Percentiles rank a stretch among this genome's conserved stretches.
These are phyloP conservation scores for Starmerella gropengiesseri DNA, from an alignment of 805 yeast genomes.

Conservation along the genomic window DNA sequence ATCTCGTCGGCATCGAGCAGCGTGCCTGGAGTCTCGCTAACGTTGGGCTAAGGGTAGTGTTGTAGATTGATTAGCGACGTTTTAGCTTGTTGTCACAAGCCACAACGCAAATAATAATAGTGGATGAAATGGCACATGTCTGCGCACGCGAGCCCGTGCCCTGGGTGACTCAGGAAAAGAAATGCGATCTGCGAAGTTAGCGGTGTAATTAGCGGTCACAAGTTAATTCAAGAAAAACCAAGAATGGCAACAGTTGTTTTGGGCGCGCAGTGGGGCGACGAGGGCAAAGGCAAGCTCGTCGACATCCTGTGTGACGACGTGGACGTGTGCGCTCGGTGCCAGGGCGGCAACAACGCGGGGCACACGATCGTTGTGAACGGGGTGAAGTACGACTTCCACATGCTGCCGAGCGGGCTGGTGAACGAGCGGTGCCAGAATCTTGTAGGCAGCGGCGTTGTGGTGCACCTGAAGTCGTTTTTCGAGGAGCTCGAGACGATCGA, in stretches of 20 bases:
- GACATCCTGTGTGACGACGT: conserved; percentile 89
- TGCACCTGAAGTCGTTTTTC: conserved; percentile 88
- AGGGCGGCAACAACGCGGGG: conserved; percentile 98
- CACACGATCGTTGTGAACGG: conserved; percentile 92
- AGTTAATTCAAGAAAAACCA: background rate
- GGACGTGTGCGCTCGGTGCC: conserved; percentile 93
- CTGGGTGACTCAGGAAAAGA: too few relatives aligned
- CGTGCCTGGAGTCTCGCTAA: too few relatives aligned
- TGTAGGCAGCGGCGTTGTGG: conserved; percentile 92
- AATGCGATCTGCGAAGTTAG: too few relatives aligned
- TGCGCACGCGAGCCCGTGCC: too few relatives aligned
- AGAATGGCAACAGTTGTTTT: conserved; percentile 80
- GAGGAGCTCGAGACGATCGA: conserved; percentile 73
- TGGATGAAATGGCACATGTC: too few relatives aligned
- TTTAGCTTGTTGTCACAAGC: too few relatives aligned
- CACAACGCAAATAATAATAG: too few relatives aligned
- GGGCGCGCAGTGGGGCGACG: conserved; percentile 99
- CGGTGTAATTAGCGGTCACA: background rate
- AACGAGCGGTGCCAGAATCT: conserved; percentile 83
- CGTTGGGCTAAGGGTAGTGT: too few relatives aligned
- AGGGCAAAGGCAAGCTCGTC: conserved; percentile 97
- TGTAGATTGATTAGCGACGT: too few relatives aligned
- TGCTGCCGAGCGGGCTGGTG: conserved; percentile 96
- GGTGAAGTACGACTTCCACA: conserved; percentile 91
- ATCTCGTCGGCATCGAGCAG: too few relatives aligned